Base-by-base conservation (phyloP, 2,329 filamentous ascomycete genomes). In the Exophiala lecanii-corni region DNA sequence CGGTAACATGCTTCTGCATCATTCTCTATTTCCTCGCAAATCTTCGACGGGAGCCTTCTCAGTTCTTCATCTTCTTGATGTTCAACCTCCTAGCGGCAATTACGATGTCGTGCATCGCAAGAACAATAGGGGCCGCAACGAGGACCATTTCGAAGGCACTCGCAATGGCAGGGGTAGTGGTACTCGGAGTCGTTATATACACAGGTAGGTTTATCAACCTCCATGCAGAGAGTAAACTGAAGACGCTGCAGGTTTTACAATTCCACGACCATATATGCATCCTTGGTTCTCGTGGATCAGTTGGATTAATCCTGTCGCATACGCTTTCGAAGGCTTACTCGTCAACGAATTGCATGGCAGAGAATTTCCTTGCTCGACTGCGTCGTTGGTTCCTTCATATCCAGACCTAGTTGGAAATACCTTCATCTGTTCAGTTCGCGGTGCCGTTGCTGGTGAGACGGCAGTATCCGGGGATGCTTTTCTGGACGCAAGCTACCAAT, bases 11-110 rank as follows among this genome's bases (percentile, higher is more conserved):
- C 3, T 94, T 94, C 72, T 92, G 94, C 60, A 41, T 89, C 19
- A 73, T 79, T 2, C 66, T 95, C 2, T 95, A 95, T 68, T 95
- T 95, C 65, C 82, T 95, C 78, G 83, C 85, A 0, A 84, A 88
- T 50, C 70, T 96, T 19, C 77, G 84, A 41, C 75, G 86, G 39
- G 81, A 84, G 50, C 69, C 85, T 0, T 83, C 81, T 2, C 66
- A 81, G 1, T 95, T 92, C 72, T 95, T 95, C 72, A 84, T 88
- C 67, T 94, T 87, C 74, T 65, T 88, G 43, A 69, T 95, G 36
- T 78, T 85, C 49, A 72, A 76, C 0, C 81, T 78, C 60, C 61
- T 74, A 1, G 71, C 72, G 5, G 79, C 73, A 0, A 70, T 83
- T 48, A 65, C 67, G 13, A 76, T 82, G 62, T 42, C 37, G 9